phyloP scores from a whole-genome alignment of 371 early-diverging fungal species.

The Apophysomyces ossiformis region DNA sequence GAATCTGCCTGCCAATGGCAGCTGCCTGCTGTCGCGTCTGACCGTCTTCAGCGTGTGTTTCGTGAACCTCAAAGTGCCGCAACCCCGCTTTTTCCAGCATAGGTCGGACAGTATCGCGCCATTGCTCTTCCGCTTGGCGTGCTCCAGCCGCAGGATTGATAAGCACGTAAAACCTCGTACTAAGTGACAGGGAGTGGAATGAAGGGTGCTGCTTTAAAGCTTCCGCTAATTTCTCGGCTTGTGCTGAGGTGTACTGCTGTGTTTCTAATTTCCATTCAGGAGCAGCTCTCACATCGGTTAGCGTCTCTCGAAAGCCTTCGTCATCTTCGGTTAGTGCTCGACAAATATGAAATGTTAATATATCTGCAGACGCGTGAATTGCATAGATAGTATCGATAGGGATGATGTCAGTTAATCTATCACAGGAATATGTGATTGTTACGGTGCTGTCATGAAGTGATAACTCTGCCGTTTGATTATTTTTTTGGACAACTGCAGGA shows the following conservation, averaged over 20 bases:
- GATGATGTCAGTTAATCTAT: no score
- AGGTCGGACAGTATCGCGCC: slow-evolving; percentile 26
- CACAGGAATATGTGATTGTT: no score
- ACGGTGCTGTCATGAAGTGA: no score
- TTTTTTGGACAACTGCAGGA: no score
- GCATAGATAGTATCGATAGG: no score
- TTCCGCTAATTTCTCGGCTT: not conserved
- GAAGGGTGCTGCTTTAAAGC: not conserved
- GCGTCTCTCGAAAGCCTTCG: not conserved
- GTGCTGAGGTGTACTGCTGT: not conserved
- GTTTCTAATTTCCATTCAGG: not conserved
- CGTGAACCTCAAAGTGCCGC: slow-evolving; percentile 12
- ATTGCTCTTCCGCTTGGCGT: slow-evolving; percentile 17
- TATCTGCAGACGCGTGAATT: no score
- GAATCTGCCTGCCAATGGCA: slow-evolving; percentile 2
- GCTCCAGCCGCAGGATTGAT: slow-evolving; percentile 34
- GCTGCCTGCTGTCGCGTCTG: slow-evolving; percentile 16
- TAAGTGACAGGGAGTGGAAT: not conserved
- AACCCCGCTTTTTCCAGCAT: slow-evolving; percentile 27
- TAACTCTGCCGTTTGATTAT: no score
- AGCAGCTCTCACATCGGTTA: not conserved
- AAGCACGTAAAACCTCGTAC: slow-evolving; percentile 13
- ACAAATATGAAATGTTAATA: no score
- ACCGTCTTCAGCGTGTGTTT: slow-evolving; percentile 14
- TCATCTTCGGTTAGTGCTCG: no score